Evolutionary conservation across 257 asterid genomes (phyloP).

Genomic region (Capsicum chinense): DNA sequence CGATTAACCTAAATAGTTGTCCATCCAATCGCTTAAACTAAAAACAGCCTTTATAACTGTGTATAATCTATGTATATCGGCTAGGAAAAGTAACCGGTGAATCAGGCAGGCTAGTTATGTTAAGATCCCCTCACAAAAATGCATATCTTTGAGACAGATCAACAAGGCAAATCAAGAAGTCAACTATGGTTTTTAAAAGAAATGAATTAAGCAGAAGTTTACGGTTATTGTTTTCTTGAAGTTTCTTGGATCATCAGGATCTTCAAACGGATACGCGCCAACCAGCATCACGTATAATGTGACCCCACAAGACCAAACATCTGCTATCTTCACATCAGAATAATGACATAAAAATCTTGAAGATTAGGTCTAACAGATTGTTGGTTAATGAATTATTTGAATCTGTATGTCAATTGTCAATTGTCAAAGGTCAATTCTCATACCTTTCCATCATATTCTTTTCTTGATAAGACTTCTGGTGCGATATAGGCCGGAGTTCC

Average conservation of each 20-base stretch:
- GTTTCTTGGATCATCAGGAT: constrained; percentile 32
- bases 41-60: background rate
- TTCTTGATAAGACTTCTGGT: constrained; percentile 29
- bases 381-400: background rate
- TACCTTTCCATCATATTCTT: constrained; percentile 30
- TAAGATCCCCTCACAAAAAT: background rate
- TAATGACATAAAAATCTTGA: constrained; percentile 11
- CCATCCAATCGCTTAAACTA: background rate
- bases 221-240: constrained; percentile 30
- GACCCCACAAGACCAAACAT: constrained; percentile 30
- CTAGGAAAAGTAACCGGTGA: background rate
- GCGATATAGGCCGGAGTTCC: constrained; percentile 29
- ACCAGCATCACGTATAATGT: constrained; percentile 27
- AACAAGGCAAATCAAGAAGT: constrained; percentile 3
- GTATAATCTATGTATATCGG: background rate
- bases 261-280: constrained; percentile 24
- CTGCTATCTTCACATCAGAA: constrained; percentile 27
- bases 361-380: background rate
- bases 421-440: background rate
- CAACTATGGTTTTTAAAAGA: background rate
- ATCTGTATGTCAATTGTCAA: background rate
- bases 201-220: constrained; percentile 15
- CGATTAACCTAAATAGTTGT: background rate
- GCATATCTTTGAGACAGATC: background rate
- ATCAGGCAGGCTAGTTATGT: background rate